Conservation (phyloP, 2,329 filamentous ascomycete species). For the Aspergillus sp. region DNA sequence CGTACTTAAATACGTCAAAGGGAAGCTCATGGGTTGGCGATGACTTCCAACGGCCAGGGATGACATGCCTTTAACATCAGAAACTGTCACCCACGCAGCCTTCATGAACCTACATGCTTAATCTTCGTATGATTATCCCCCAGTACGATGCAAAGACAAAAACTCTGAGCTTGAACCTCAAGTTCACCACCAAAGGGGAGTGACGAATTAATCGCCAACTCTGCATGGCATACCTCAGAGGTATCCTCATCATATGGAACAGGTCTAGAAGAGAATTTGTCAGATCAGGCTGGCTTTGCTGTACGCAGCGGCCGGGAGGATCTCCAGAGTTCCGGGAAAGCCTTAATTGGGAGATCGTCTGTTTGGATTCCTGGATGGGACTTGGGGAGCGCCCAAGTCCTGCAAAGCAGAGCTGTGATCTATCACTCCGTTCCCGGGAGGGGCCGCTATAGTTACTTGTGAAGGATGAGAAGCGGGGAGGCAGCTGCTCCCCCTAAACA, state of each 20-base stretch:
- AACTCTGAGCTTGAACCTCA: not conserved
- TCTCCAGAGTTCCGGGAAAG: slow-evolving; percentile 20
- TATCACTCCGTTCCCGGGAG: slow-evolving; percentile 13
- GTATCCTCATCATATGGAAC: slow-evolving; percentile 17
- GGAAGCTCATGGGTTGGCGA: not conserved
- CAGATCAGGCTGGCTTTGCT: slow-evolving; percentile 14
- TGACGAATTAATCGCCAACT: not conserved
- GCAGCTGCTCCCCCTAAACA: not conserved
- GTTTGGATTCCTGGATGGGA: slow-evolving; percentile 11
- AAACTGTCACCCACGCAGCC: not conserved
- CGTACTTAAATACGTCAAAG: not conserved
- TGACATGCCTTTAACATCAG: not conserved
- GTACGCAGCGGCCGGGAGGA: slow-evolving; percentile 16
- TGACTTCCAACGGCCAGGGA: not conserved
- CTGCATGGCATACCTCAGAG: not conserved
- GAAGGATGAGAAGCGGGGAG: not conserved
- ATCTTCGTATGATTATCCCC: not conserved
- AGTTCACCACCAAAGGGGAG: not conserved
- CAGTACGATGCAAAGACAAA: not conserved
- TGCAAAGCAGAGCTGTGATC: slow-evolving; percentile 21
- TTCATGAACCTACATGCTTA: slow-evolving; percentile 1
- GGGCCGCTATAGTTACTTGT: too few relatives aligned
- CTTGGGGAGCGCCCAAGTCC: slow-evolving; percentile 10
- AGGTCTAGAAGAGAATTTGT: slow-evolving; percentile 25
- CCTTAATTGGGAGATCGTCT: slow-evolving; percentile 17